These are phyloP conservation scores for Moniliophthora roreri DNA, from an alignment of 1,284 basidiomycete genomes.

Conservation along the genomic window DNA sequence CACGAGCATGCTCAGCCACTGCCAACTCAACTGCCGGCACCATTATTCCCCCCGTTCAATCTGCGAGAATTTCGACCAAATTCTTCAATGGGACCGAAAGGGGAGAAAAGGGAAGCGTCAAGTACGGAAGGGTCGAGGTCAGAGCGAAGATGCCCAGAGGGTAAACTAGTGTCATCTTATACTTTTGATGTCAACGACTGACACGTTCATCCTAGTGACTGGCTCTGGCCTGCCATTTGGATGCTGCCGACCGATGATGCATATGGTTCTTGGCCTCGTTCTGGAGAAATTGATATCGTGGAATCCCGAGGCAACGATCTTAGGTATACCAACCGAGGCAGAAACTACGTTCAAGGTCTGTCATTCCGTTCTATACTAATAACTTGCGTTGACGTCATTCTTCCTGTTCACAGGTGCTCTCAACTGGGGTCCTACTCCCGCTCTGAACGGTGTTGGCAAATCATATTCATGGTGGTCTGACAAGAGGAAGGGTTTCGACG, in stretches of 20 bases:
- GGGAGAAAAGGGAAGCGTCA: constrained; percentile 60
- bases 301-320: constrained; percentile 63
- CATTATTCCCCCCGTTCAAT: constrained; percentile 82
- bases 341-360: constrained; percentile 71
- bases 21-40: constrained; percentile 53
- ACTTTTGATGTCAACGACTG: neutral
- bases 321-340: constrained; percentile 66
- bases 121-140: constrained; percentile 82
- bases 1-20: constrained; percentile 50
- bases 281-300: constrained; percentile 82
- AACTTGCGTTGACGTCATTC: neutral
- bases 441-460: constrained; percentile 72
- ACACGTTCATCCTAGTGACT: constrained; percentile 11
- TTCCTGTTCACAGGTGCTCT: constrained; percentile 36
- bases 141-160: constrained; percentile 76
- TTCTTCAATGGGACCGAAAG: constrained; percentile 1
- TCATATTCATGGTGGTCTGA: constrained; percentile 76
- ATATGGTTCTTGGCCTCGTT: constrained; percentile 80
- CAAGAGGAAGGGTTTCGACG: constrained; percentile 78
- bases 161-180: constrained; percentile 32
- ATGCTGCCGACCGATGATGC: constrained; percentile 79
- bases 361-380: neutral
- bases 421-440: constrained; percentile 80
- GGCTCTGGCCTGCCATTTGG: constrained; percentile 82
- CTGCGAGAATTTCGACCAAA: constrained; percentile 76